Percentiles rank a stretch among this genome's conserved stretches.
Conservation (phyloP, 164 flowering plant species). For the Vitis rupestris region DNA sequence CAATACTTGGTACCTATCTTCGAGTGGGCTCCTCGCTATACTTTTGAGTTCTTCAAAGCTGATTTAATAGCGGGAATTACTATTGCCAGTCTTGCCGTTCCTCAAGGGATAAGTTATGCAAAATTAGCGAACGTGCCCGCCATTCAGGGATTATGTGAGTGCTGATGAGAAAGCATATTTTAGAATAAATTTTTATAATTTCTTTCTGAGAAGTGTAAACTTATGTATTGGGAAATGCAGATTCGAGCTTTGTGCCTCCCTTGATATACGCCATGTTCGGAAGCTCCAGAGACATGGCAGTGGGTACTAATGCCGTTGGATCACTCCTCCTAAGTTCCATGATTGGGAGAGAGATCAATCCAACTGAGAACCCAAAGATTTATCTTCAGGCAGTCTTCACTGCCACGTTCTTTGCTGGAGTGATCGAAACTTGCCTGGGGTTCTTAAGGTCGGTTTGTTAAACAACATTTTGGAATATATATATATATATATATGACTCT, state of each 20-base stretch:
- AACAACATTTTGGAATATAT: neutral
- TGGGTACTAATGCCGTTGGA: constrained; percentile 62
- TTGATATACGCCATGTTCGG: constrained; percentile 70
- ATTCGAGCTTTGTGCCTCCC: constrained; percentile 80
- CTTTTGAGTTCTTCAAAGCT: constrained; percentile 42
- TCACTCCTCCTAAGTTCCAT: constrained; percentile 54
- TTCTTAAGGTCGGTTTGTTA: constrained; percentile 45
- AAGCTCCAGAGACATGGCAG: constrained; percentile 67
- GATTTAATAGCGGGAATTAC: constrained; percentile 76
- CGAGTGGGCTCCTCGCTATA: constrained; percentile 73
- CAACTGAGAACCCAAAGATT: constrained; percentile 29
- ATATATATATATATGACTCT: too few species aligned
- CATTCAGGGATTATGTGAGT: constrained; percentile 66
- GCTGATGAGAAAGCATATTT: too few species aligned
- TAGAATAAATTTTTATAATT: too few species aligned
- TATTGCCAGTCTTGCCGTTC: constrained; percentile 75
- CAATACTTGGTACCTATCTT: constrained; percentile 64
- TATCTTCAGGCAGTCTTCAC: constrained; percentile 53
- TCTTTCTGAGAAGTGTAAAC: neutral
- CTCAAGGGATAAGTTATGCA: constrained; percentile 86
- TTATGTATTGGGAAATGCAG: constrained; percentile 21
- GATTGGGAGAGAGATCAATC: constrained; percentile 42
- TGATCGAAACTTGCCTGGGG: constrained; percentile 60
- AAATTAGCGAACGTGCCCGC: constrained; percentile 66
- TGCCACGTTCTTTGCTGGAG: constrained; percentile 67